These are phyloP conservation scores for Podaxis sp. DNA, from an alignment of 768 basidiomycete genomes.

Conservation along the genomic window DNA sequence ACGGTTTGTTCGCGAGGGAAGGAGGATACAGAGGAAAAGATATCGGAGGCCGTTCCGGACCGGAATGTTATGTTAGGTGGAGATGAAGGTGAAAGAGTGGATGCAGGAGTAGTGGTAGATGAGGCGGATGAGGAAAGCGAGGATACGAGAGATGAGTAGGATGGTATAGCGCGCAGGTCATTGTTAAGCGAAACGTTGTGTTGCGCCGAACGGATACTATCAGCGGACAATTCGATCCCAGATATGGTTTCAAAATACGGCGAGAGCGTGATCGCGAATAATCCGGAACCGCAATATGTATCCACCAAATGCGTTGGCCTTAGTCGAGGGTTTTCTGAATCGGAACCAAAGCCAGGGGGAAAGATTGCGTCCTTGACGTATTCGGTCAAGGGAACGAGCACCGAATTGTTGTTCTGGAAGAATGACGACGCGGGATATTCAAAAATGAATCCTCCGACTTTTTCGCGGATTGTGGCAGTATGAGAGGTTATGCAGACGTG, in stretches of 20 bases:
- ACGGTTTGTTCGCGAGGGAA: slow-evolving; percentile 70
- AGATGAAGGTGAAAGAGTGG: slow-evolving; percentile 28
- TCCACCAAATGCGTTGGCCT: slow-evolving; percentile 87
- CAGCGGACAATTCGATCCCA: slow-evolving; percentile 82
- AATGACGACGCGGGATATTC: slow-evolving; percentile 87
- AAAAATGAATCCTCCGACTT: slow-evolving; percentile 78
- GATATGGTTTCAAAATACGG: slow-evolving; percentile 71
- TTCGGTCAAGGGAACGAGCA: slow-evolving; percentile 78
- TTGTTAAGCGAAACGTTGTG: slow-evolving; percentile 65
- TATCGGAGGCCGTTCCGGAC: slow-evolving; percentile 82
- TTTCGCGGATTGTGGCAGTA: slow-evolving; percentile 77
- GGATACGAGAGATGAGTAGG: not conserved
- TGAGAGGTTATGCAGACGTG: slow-evolving; percentile 87
- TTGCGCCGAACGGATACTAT: slow-evolving; percentile 68
- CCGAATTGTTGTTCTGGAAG: slow-evolving; percentile 98
- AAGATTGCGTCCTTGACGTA: slow-evolving; percentile 81
- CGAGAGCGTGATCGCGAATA: slow-evolving; percentile 84
- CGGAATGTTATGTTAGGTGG: slow-evolving; percentile 62
- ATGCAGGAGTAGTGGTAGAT: not conserved
- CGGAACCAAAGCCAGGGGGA: slow-evolving; percentile 18
- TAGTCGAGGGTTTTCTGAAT: slow-evolving; percentile 20
- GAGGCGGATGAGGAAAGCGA: not conserved
- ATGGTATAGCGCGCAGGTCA: slow-evolving; percentile 2
- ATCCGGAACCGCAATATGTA: slow-evolving; percentile 88
- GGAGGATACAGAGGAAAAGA: slow-evolving; percentile 60